These are phyloP conservation scores for Flagelloscypha sp. DNA, from an alignment of 768 basidiomycete species.

Conservation along the genomic window DNA sequence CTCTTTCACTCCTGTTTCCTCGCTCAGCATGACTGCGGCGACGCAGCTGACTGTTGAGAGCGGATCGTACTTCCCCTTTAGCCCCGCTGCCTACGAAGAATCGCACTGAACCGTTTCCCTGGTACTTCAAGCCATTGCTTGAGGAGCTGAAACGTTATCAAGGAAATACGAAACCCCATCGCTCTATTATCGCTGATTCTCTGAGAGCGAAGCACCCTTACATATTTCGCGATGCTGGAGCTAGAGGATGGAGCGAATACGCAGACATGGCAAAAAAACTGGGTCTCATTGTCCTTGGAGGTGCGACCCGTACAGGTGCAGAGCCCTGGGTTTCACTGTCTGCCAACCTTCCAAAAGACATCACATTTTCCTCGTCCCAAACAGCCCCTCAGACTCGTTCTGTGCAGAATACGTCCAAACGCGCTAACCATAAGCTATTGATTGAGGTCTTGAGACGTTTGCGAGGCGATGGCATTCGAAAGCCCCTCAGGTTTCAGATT, in stretches of 20 bases:
- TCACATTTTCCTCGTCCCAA: background rate
- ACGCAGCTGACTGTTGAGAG: too few relatives aligned
- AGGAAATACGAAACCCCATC: background rate
- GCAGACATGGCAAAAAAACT: constrained; percentile 17
- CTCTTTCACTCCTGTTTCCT: too few relatives aligned
- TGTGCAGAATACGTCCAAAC: background rate
- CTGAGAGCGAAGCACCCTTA: background rate
- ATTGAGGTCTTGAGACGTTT: background rate
- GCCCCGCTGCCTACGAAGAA: background rate
- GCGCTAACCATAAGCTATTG: background rate
- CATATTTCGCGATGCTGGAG: constrained; percentile 19
- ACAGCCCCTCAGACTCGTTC: background rate
- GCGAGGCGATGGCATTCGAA: background rate
- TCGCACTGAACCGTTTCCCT: background rate
- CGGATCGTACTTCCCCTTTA: background rate
- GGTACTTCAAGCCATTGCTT: background rate
- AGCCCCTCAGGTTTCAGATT: background rate
- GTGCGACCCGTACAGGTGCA: background rate
- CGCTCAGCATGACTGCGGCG: too few relatives aligned
- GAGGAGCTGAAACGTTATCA: background rate
- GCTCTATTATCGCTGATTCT: background rate
- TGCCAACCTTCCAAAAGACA: background rate
- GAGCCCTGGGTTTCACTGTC: background rate
- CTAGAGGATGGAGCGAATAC: constrained; percentile 19
- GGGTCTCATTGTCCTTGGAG: constrained; percentile 14